Percentiles rank a stretch among this genome's conserved stretches.
These are phyloP conservation scores for Parascedosporium putredinis DNA, from an alignment of 2,329 filamentous ascomycete genomes.

Conservation along the genomic window DNA sequence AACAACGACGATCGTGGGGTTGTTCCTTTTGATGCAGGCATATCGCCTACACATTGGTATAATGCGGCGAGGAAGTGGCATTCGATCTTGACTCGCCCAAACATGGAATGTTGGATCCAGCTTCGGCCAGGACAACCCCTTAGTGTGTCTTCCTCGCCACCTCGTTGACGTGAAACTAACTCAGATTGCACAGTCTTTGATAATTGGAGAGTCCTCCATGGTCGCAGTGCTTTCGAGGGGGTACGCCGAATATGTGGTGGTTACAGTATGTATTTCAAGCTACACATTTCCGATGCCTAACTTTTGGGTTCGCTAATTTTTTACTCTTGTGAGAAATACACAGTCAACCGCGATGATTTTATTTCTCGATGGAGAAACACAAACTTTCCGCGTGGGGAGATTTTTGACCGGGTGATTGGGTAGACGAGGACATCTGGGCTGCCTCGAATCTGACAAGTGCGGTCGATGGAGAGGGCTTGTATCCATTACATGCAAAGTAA, in stretches of 20 bases:
- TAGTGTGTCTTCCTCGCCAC: slow-evolving; percentile 40
- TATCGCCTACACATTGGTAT: slow-evolving; percentile 59
- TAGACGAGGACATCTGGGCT: no score
- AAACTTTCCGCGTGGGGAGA: slow-evolving; percentile 43
- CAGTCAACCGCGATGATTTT: slow-evolving; percentile 73
- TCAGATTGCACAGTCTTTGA: slow-evolving; percentile 61
- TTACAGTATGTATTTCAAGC: slow-evolving; percentile 65
- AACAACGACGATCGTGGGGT: slow-evolving; percentile 83
- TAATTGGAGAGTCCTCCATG: slow-evolving; percentile 91
- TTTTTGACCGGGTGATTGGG: slow-evolving; percentile 16
- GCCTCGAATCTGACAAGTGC: no score
- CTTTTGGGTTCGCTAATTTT: background rate
- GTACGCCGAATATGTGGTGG: slow-evolving; percentile 81
- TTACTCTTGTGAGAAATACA: background rate
- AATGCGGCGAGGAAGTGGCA: slow-evolving; percentile 66
- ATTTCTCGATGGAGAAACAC: slow-evolving; percentile 65
- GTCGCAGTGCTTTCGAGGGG: slow-evolving; percentile 71
- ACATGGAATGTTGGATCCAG: slow-evolving; percentile 70
- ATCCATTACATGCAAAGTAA: no score
- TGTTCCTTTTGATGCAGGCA: slow-evolving; percentile 41
- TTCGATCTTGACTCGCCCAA: slow-evolving; percentile 51
- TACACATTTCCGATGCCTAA: no score
- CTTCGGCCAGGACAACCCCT: slow-evolving; percentile 68
- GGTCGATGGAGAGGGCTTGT: no score
- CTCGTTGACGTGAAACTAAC: background rate